Evolutionary conservation across 2,329 filamentous ascomycete species (phyloP), one percentile per base, ranked within the genome.

Genomic region (Diaporthe vaccinii): DNA sequence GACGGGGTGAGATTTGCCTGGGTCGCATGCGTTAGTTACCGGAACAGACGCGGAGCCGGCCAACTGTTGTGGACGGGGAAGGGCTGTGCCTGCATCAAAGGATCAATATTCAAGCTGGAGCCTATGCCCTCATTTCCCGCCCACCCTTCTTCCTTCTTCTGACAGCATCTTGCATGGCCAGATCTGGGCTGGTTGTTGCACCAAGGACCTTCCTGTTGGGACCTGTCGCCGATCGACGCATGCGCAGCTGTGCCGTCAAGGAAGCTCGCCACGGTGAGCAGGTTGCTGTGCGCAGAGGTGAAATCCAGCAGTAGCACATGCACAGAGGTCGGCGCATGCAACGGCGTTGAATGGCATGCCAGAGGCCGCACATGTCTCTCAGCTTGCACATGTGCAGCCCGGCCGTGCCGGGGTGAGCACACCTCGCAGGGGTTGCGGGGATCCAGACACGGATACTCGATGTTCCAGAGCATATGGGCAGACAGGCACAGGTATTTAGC

Each of bases 31-130:
- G 44, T 51, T 51, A 51, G 44, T 31, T 31, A 53, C 31, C 62
- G 62, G 62, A 39, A 68, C 20, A 46, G 46, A 68, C 22, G 46
- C 46, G 31, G 62, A 28, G 28, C 17, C 5, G 31, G 22, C 9
- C 15, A 53, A 20, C 31, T 68, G 31, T 46, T 68, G 44, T 68
- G 46, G 62, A 68, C 44, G 46, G 46, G 31, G 65, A 53, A 25
- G 46, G 9, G 22, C 12, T 36, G 28, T 41, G 65, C 31, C 46
- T 39, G 65, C 65, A 53, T 53, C 28, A 25, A 51, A 53, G 28
- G 62, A 68, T 68, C 62, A 53, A 36, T 39, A 12, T 51, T 68
- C 25, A 15, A 31, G 61, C 14, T 31, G 62, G 22, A 39, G 31
- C 9, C 61, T 20, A 49, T 49, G 41, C 46, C 6, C 31, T 44